phyloP scores from a whole-genome alignment of 768 basidiomycete species.

The Tricholomella constricta region DNA sequence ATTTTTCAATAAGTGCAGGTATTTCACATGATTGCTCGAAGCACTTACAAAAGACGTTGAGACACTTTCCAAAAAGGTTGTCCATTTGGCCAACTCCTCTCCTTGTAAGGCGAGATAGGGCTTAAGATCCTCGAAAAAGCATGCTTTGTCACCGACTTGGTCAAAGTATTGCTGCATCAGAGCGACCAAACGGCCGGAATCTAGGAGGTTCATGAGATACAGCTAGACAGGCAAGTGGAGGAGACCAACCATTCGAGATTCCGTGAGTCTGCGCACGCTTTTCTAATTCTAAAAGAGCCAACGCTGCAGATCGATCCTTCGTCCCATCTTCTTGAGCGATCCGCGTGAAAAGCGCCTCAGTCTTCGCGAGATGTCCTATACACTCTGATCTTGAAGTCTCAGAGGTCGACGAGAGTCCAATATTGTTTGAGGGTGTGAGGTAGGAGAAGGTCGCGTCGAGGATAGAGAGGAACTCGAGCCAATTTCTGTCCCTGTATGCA shows the following conservation, averaged over 20 bases:
- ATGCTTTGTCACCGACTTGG: conserved; percentile 75
- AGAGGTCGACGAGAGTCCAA: conserved; percentile 23
- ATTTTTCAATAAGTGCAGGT: conserved; percentile 23
- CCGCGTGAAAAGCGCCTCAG: conserved; percentile 52
- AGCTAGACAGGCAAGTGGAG: background rate
- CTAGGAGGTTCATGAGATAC: conserved; percentile 31
- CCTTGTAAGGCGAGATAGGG: conserved; percentile 59
- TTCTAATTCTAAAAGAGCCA: conserved; percentile 80
- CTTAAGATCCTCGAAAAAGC: conserved; percentile 84
- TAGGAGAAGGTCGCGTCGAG: conserved; percentile 65
- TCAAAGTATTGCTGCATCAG: conserved; percentile 71
- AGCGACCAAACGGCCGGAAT: conserved; percentile 41
- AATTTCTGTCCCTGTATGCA: conserved; percentile 70
- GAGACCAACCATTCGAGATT: conserved; percentile 45
- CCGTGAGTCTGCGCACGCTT: conserved; percentile 52
- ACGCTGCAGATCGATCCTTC: conserved; percentile 71
- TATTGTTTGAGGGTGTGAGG: conserved; percentile 21
- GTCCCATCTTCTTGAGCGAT: conserved; percentile 66
- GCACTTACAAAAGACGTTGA: conserved; percentile 49
- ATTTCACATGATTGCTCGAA: conserved; percentile 1
- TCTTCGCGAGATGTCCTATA: conserved; percentile 40
- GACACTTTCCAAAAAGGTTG: conserved; percentile 50
- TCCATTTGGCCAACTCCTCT: conserved; percentile 52
- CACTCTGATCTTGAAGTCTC: conserved; percentile 40
- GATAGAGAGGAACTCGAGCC: conserved; percentile 80